Evolutionary conservation across 192 early-diverging fungal genomes (phyloP), one percentile per base, ranked within the genome.

Genomic region (Coemansia sp.): DNA sequence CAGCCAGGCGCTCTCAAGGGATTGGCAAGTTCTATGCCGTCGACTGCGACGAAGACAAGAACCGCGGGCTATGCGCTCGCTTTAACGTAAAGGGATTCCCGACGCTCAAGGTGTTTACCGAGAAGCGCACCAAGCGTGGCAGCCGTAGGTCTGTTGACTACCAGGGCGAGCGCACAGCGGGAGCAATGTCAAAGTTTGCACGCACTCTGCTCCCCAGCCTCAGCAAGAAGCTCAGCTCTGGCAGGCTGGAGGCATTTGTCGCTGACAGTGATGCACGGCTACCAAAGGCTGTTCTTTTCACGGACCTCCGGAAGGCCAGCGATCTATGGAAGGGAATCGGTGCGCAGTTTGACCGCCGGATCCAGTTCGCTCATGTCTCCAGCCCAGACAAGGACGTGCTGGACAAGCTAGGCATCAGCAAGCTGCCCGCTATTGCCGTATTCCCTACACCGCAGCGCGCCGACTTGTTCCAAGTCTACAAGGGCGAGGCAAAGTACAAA

Each of bases 1-100:
- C 91, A 0, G 96, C 94, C 10, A 76, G 79, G 24, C 94, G 93
- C 67, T 67, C 95, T 24, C 86, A 88, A 36, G 94, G 94, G 18
- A 75, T 95, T 7, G 95, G 87, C 11, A 92, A 90, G 74, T 85
- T 97, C 59, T 93, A 85, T n/a, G 92, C 94, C 8, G 80, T 99
- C 21, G 85, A 99, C 73, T 99, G 96, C 76, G 94, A 99, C 73
- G 86, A 89, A 33, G 87, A 93, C 46, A 63, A 57, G 33, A 93
- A 97, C 82, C 85, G 85, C 48, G 83, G 76, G 2, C 67, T 95
- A 5, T 99, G 96, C 69, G 83, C 82, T 5, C 83, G 88, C 34
- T 95, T 89, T 69, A 85, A 85, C 35, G 86, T 99, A 35, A 77
- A 95, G 85, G 94, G 92, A 37, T 97, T 93, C 87, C 95, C 95